Evolutionary conservation across 352 stramenopile genomes (phyloP).

Genomic region (Globisporangium yorkense): DNA sequence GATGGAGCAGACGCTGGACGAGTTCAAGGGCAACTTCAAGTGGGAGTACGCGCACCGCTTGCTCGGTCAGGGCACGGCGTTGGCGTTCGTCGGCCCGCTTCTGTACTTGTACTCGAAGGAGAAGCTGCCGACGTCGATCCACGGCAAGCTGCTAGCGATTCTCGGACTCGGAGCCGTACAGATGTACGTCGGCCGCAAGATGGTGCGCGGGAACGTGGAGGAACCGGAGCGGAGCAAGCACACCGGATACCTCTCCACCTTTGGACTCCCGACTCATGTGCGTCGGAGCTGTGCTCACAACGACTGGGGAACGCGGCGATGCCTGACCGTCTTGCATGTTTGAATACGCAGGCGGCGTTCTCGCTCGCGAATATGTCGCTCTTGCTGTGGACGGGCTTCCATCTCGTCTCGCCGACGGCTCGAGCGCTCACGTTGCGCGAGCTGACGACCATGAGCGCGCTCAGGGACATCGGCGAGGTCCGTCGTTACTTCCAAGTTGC

Average conservation of each 20-base stretch:
- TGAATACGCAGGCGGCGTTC: constrained; percentile 29
- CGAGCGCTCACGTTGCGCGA: constrained; percentile 49
- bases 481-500: constrained; percentile 41
- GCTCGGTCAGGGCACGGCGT: constrained; percentile 87
- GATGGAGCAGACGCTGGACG: constrained; percentile 78
- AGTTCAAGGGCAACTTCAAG: constrained; percentile 97
- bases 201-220: constrained; percentile 38
- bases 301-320: not conserved
- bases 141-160: constrained; percentile 35
- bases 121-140: constrained; percentile 43
- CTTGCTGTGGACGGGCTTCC: constrained; percentile 56
- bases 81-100: constrained; percentile 88
- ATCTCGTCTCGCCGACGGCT: constrained; percentile 44
- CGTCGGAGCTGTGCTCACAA: constrained; percentile 2
- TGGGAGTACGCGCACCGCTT: constrained; percentile 90
- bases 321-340: not conserved
- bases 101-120: constrained; percentile 88
- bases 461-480: constrained; percentile 52
- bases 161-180: constrained; percentile 38
- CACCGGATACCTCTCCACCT: constrained; percentile 15
- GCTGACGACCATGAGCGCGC: constrained; percentile 26
- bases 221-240: constrained; percentile 14
- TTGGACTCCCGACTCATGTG: constrained; percentile 46
- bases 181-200: constrained; percentile 43
- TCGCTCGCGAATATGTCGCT: constrained; percentile 62